A percentile compares a stretch with the other conserved stretches of the same genome.
phyloP scores from a whole-genome alignment of 2,329 filamentous ascomycete genomes.

The Aspergillus carbonarius region DNA sequence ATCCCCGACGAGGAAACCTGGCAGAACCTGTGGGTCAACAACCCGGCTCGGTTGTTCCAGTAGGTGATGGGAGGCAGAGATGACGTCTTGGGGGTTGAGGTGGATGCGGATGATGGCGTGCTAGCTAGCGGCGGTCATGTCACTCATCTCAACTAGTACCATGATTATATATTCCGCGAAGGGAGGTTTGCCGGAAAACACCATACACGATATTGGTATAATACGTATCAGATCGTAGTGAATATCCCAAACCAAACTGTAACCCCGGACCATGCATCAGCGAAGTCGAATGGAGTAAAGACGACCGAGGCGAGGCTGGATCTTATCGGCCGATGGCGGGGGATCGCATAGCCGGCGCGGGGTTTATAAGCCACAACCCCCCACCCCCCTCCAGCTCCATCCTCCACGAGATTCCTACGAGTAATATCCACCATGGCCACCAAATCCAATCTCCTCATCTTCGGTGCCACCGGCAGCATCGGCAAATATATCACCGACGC shows the following conservation, averaged over 20 bases:
- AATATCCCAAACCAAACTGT: no score
- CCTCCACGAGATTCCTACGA: no score
- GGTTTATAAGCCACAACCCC: neutral
- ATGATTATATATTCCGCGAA: no score
- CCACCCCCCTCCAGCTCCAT: neutral
- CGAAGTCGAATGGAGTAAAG: no score
- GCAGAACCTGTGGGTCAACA: neutral
- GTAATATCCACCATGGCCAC: neutral
- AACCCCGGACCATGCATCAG: no score
- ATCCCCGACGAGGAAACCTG: neutral
- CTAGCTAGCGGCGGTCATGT: neutral
- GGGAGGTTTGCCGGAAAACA: no score
- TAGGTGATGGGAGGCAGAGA: neutral
- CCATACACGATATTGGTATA: no score
- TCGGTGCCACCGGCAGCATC: slow-evolving; percentile 26
- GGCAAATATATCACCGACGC: slow-evolving; percentile 49
- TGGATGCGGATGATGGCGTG: neutral
- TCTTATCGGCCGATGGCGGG: neutral
- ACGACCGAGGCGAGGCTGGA: no score
- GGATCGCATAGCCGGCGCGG: neutral
- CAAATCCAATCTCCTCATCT: slow-evolving; percentile 22
- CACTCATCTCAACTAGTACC: no score
- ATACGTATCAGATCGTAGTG: no score
- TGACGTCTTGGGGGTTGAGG: neutral
- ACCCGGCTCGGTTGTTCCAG: neutral